Percentiles rank a stretch among this genome's conserved stretches.
These are phyloP conservation scores for Galeopsis tetrahit DNA, from an alignment of 257 asterid species.

Conservation along the genomic window DNA sequence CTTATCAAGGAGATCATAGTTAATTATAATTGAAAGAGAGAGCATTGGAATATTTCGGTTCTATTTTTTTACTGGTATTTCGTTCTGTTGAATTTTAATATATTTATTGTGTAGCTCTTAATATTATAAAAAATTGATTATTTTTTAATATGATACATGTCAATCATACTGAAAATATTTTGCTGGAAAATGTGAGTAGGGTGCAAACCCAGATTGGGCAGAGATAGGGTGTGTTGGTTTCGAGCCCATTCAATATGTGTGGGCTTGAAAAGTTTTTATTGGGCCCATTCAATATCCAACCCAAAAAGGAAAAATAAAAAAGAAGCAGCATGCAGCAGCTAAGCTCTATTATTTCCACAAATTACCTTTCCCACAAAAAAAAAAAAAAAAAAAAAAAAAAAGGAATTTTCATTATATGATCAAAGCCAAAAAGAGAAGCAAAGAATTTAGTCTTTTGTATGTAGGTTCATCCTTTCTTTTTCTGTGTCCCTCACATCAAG, in stretches of 20 bases:
- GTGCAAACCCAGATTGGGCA: not conserved
- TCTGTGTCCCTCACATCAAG: slow-evolving; percentile 35
- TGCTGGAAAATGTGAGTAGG: not conserved
- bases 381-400: not conserved
- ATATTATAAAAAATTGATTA: no score
- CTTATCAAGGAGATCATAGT: not conserved
- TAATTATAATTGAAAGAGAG: no score
- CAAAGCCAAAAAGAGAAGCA: slow-evolving; percentile 35
- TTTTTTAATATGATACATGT: no score
- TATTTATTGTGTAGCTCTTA: no score
- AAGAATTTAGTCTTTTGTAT: slow-evolving; percentile 30
- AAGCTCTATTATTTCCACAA: not conserved
- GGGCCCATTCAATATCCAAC: slow-evolving; percentile 27
- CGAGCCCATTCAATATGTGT: slow-evolving; percentile 8
- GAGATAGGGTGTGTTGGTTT: not conserved
- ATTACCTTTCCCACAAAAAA: not conserved
- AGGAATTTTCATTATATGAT: slow-evolving; percentile 13
- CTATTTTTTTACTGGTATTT: no score
- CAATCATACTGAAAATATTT: no score
- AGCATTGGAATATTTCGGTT: no score
- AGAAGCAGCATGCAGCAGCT: not conserved
- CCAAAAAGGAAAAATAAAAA: not conserved
- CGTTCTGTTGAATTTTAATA: no score
- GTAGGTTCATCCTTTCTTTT: slow-evolving; percentile 10
- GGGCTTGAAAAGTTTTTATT: slow-evolving; percentile 30